Conservation (phyloP, 2,329 filamentous ascomycete species). For the Colletotrichum tabaci region DNA sequence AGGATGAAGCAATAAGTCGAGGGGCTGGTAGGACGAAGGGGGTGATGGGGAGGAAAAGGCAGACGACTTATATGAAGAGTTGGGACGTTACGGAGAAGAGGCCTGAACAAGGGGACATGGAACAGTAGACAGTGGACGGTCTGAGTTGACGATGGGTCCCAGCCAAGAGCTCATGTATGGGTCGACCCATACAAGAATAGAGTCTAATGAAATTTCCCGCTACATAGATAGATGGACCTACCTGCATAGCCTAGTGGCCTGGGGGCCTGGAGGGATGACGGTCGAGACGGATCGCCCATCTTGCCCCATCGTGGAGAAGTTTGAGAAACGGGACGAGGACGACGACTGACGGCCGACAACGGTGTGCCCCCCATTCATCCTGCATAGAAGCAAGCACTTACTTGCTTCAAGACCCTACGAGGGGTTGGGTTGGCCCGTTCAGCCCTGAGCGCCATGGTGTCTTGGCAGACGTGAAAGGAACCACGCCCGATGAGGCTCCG, state of each 20-base stretch:
- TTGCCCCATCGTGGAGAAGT: constrained; percentile 27
- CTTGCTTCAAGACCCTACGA: constrained; percentile 18
- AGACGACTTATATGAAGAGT: constrained; percentile 34
- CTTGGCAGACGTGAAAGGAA: constrained; percentile 29
- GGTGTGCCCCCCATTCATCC: background rate
- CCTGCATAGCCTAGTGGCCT: constrained; percentile 22
- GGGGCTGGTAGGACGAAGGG: constrained; percentile 5
- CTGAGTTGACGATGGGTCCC: constrained; percentile 24
- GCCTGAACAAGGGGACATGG: constrained; percentile 24
- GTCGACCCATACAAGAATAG: constrained; percentile 34
- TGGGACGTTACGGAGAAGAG: constrained; percentile 26
- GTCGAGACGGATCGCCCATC: constrained; percentile 4
- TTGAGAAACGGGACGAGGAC: constrained; percentile 35
- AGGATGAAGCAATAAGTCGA: constrained; percentile 12
- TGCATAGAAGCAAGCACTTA: constrained; percentile 22
- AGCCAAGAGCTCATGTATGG: constrained; percentile 32
- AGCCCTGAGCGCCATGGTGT: constrained; percentile 34
- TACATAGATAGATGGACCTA: background rate
- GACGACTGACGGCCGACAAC: constrained; percentile 7
- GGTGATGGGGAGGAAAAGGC: background rate
- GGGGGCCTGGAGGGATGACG: background rate
- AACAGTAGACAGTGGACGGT: background rate
- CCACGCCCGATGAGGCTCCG: constrained; percentile 33
- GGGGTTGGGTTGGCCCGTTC: constrained; percentile 16
- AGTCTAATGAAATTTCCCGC: constrained; percentile 15